phyloP scores from a whole-genome alignment of 1,284 basidiomycete species.

The Apiotrichum brassicae region DNA sequence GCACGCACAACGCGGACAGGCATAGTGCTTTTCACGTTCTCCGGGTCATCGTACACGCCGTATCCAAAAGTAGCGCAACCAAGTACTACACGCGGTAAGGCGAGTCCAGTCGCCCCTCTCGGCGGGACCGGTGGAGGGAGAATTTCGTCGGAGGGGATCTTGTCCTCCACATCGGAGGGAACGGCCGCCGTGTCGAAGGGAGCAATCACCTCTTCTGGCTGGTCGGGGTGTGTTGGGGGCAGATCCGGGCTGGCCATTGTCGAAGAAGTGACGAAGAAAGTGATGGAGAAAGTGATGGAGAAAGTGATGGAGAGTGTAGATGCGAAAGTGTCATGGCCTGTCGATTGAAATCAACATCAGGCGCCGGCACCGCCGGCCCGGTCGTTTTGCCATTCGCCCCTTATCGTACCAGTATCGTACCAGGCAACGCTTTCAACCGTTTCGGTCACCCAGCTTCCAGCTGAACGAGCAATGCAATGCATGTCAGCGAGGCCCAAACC shows the following conservation, averaged over 20 bases:
- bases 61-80: conserved; percentile 66
- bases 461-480: too few species aligned
- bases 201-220: conserved; percentile 29
- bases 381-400: too few species aligned
- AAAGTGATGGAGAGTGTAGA: too few species aligned
- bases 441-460: too few species aligned
- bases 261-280: too few species aligned
- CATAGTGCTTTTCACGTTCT: conserved; percentile 55
- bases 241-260: background rate
- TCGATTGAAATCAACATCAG: too few species aligned
- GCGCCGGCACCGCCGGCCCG: too few species aligned
- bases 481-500: too few species aligned
- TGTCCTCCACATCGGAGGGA: conserved; percentile 23
- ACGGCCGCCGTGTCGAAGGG: conserved; percentile 16
- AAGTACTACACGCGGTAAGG: conserved; percentile 55
- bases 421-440: too few species aligned
- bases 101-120: background rate
- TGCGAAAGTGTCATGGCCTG: too few species aligned
- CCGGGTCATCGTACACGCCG: conserved; percentile 62
- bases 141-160: conserved; percentile 19
- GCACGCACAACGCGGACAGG: conserved; percentile 69
- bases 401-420: too few species aligned
- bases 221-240: conserved; percentile 31
- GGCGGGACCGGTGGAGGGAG: conserved; percentile 9
- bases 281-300: too few species aligned